Base-by-base conservation (phyloP, 2,329 filamentous ascomycete species). In the Aspergillus sp. region DNA sequence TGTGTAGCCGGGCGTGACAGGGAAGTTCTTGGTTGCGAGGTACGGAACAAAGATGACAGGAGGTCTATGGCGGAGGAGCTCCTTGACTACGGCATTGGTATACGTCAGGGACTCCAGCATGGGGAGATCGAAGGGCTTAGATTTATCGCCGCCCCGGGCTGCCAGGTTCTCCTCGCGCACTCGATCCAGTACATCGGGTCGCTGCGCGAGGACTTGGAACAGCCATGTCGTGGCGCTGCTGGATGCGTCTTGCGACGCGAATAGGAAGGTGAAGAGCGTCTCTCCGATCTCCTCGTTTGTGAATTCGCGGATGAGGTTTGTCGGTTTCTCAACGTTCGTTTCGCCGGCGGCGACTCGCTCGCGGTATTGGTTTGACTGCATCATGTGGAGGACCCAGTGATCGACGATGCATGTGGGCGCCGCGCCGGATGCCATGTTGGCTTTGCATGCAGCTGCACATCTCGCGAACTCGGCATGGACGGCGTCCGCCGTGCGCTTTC, bases 401-500 rank as follows among this genome's bases (percentile, higher is more conserved):
- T 96, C 91, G 79, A 95, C 87, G 70, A 95, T 95, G 70, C 90
- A 95, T 57, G 85, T 86, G 36, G 90, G 78, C 48, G 88, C 83
- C 53, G 88, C 90, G 60, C 90, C 90, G 41, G 86, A 83, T 58
- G 83, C 83, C 88, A 95, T 91, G 60, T 87, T 85, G 53, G 87
- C 85, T 77, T 91, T 94, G 75, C 87, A 87, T 77, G 92, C 92
- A 56, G 89, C 88, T 24, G 90, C 89, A 63, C 90, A 95, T 73
- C 87, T 89, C 64, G 87, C 77, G 65, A 96, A 95, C 69, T 93
- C 89, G 52, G 79, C 81, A 56, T 95, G 80, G 17, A 94, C 89
- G 80, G 92, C 88, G 65, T 93, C 88, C 47, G 90, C 85, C 17
- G 88, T 88, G 73, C 89, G 90, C 79, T 95, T 94, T 61, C 90